Evolutionary conservation across 2,329 filamentous ascomycete species (phyloP), one percentile per base, ranked within the genome.

Genomic region (Aspergillus pseudoglaucus): DNA sequence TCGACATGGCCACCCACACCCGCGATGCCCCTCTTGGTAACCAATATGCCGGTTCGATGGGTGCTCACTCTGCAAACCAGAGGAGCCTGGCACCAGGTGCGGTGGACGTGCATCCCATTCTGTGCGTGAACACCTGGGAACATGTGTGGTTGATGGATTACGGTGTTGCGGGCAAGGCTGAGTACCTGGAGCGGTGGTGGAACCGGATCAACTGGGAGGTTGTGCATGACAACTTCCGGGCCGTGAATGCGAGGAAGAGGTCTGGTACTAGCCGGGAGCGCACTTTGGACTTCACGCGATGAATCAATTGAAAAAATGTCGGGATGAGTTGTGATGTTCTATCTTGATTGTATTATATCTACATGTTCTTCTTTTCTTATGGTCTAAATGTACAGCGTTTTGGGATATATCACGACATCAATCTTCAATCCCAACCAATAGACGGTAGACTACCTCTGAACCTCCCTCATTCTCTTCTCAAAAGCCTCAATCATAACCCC

Each of bases 81-180:
- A 66, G 64, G 59, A 62, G 51, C 47, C 53, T 70, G 43, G 69
- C 70, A 3, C 69, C 66, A 27, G 68, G 70, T 4, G 71, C 67
- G 10, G 50, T 65, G n/a, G 65, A 85, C 43, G 69, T 90, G 30
- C 76, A 82, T 48, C 90, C 91, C 10, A 76, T 97, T 51, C 74
- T 98, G 59, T 96, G 91, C 66, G 79, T 97, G 50, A 97, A 90
- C 72, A 95, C 90, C 4, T 98, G 93, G 93, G 85, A 97, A 75
- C 93, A 97, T 71, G 84, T 86, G 7, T 98, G 87, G 82, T 73
- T 97, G 66, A 79, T 81, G 47, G 90, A 97, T 67, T 96, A 87
- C 69, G 85, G 85, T 4, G 68, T 84, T 47, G 77, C 75, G 40
- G 89, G 88, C 44, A 98, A 96, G 81, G 75, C 76, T 46, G 71